Evolutionary conservation across 768 basidiomycete species (phyloP).

Genomic region (Amanita jacksonii): DNA sequence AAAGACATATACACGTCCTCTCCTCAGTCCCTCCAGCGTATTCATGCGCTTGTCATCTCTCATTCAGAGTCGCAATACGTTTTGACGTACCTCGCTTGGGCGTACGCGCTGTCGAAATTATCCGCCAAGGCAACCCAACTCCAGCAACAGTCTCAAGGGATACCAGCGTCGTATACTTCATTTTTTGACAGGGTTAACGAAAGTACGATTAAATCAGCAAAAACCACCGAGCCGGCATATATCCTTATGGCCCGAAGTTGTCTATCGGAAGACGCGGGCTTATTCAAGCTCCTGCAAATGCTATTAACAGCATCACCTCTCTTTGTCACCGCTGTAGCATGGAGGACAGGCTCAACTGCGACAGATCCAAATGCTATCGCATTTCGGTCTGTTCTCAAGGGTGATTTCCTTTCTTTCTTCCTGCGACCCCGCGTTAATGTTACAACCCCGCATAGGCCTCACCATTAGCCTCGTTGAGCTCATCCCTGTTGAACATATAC

Average conservation of each 20-base stretch:
- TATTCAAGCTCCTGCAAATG: constrained; percentile 47
- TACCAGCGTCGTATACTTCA: constrained; percentile 42
- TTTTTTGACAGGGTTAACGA: constrained; percentile 48
- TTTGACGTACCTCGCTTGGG: constrained; percentile 75
- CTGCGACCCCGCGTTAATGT: constrained; percentile 3
- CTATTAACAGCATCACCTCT: constrained; percentile 63
- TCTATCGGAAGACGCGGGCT: constrained; percentile 46
- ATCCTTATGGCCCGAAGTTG: constrained; percentile 49
- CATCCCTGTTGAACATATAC: constrained; percentile 66
- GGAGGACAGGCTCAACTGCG: constrained; percentile 57
- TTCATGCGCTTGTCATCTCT: constrained; percentile 59
- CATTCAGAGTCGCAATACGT: constrained; percentile 55
- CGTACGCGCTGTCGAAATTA: constrained; percentile 69
- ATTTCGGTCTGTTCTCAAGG: constrained; percentile 78
- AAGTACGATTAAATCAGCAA: constrained; percentile 34
- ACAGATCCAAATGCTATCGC: constrained; percentile 73
- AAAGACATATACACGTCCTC: constrained; percentile 49
- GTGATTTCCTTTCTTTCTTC: constrained; percentile 26
- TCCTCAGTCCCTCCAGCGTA: constrained; percentile 48
- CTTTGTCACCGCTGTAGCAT: constrained; percentile 66
- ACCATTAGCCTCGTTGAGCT: constrained; percentile 67
- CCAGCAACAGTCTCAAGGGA: constrained; percentile 22
- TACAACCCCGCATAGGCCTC: constrained; percentile 69
- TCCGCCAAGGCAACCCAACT: constrained; percentile 32
- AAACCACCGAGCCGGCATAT: constrained; percentile 48